Percentiles rank a stretch among this genome's conserved stretches.
These are phyloP conservation scores for Endothia cerciana DNA, from an alignment of 2,329 filamentous ascomycete genomes.

Conservation along the genomic window DNA sequence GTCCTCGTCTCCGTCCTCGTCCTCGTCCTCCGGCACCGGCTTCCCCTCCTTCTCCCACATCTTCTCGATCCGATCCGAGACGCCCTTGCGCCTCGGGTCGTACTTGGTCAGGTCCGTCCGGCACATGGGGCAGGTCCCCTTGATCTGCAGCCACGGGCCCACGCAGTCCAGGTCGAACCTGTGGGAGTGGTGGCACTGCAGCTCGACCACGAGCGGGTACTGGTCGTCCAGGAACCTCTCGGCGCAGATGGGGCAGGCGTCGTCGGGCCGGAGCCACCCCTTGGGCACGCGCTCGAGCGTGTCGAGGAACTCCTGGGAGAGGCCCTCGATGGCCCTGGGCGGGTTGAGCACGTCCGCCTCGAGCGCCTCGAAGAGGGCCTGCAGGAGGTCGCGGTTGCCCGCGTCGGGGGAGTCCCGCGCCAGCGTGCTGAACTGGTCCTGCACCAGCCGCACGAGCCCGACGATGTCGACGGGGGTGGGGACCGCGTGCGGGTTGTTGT, in stretches of 20 bases:
- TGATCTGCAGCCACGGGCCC: slow-evolving; percentile 65
- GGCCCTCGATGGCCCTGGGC: slow-evolving; percentile 56
- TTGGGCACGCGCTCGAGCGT: slow-evolving; percentile 60
- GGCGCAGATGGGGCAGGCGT: slow-evolving; percentile 66
- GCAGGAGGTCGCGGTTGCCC: slow-evolving; percentile 55
- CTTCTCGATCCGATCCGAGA: slow-evolving; percentile 24
- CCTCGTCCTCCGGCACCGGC: slow-evolving; percentile 53
- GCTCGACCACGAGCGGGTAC: slow-evolving; percentile 65
- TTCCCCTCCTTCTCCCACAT: slow-evolving; percentile 51
- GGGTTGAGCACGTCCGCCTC: slow-evolving; percentile 56
- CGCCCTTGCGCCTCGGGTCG: slow-evolving; percentile 22
- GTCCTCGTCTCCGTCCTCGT: slow-evolving; percentile 59
- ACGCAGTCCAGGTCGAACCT: slow-evolving; percentile 70
- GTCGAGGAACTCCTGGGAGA: slow-evolving; percentile 64
- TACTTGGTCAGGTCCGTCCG: slow-evolving; percentile 59
- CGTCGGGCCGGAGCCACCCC: slow-evolving; percentile 53
- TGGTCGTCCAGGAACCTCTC: slow-evolving; percentile 64
- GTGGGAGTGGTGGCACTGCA: slow-evolving; percentile 62
- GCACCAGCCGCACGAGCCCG: slow-evolving; percentile 61
- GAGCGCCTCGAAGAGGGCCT: slow-evolving; percentile 51
- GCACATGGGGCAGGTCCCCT: slow-evolving; percentile 68
- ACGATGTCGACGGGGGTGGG: slow-evolving; percentile 63
- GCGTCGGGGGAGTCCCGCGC: slow-evolving; percentile 52
- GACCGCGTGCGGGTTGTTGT: slow-evolving; percentile 60
- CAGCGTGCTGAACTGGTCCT: slow-evolving; percentile 60